Conservation (phyloP, 495 filamentous ascomycete species). For the Parathielavia hyrcaniae region DNA sequence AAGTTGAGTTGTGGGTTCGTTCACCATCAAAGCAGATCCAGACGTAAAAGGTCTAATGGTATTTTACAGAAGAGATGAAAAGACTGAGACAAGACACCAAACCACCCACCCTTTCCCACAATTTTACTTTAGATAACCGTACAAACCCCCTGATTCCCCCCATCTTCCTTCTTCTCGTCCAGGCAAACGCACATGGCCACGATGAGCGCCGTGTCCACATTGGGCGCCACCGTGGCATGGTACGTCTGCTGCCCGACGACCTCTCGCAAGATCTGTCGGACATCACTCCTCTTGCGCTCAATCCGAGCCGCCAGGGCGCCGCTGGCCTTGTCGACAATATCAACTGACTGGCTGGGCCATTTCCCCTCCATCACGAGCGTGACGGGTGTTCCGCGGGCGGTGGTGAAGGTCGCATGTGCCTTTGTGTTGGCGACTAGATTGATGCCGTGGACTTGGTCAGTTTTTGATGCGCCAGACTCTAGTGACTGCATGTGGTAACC, state of each 20-base stretch:
- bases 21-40: too few relatives aligned
- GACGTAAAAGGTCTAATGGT: too few relatives aligned
- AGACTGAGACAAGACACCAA: too few relatives aligned
- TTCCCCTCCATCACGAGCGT: constrained; percentile 38
- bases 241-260: constrained; percentile 54
- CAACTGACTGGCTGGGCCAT: constrained; percentile 44
- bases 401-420: constrained; percentile 45
- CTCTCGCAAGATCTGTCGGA: constrained; percentile 40
- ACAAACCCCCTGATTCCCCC: constrained; percentile 2
- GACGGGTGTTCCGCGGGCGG: constrained; percentile 33
- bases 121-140: too few relatives aligned
- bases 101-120: too few relatives aligned
- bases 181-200: constrained; percentile 56
- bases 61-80: too few relatives aligned
- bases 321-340: constrained; percentile 42
- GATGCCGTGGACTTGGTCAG: not conserved
- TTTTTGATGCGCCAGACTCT: not conserved
- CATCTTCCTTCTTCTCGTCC: constrained; percentile 55
- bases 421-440: constrained; percentile 41
- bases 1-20: too few relatives aligned
- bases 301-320: constrained; percentile 48
- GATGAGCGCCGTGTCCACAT: constrained; percentile 54
- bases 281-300: constrained; percentile 49
- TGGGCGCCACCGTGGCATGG: constrained; percentile 51
- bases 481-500: not conserved